Conservation (phyloP, 768 basidiomycete species). For the Austroboletus eburneus region DNA sequence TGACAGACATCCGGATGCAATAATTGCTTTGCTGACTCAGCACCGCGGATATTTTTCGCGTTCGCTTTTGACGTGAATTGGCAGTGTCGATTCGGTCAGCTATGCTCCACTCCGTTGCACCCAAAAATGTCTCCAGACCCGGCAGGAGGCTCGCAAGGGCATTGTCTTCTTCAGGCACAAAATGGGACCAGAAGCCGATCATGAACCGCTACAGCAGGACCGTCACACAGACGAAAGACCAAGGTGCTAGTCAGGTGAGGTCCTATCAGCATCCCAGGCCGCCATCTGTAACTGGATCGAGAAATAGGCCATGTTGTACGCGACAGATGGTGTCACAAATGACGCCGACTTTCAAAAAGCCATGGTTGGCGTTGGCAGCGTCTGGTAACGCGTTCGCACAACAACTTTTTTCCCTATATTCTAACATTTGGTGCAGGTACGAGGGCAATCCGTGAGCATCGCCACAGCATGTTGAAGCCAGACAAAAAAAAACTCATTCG, state of each 20-base stretch:
- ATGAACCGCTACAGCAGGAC: conserved; percentile 73
- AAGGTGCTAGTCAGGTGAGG: conserved; percentile 87
- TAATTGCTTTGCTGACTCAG: conserved; percentile 17
- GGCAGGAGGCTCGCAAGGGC: conserved; percentile 29
- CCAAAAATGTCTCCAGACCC: conserved; percentile 13
- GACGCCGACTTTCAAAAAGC: conserved; percentile 90
- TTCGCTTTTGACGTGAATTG: conserved; percentile 1
- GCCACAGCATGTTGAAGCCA: background rate
- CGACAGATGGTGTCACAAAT: conserved; percentile 83
- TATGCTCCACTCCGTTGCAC: conserved; percentile 25
- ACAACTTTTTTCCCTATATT: conserved; percentile 1
- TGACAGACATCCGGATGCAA: too few relatives aligned
- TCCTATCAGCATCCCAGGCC: background rate
- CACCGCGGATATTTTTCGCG: background rate
- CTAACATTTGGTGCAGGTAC: conserved; percentile 59
- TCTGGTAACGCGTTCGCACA: conserved; percentile 65
- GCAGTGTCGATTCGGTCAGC: background rate
- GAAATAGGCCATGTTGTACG: conserved; percentile 92
- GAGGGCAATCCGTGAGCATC: conserved; percentile 92
- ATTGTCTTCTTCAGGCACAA: conserved; percentile 35
- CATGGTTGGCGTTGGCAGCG: conserved; percentile 96
- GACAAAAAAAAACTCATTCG: background rate
- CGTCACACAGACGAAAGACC: conserved; percentile 89
- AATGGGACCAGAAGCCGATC: conserved; percentile 39
- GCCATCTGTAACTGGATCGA: background rate